These are phyloP conservation scores for Mortierella alpina DNA, from an alignment of 192 early-diverging fungal species.

Conservation along the genomic window DNA sequence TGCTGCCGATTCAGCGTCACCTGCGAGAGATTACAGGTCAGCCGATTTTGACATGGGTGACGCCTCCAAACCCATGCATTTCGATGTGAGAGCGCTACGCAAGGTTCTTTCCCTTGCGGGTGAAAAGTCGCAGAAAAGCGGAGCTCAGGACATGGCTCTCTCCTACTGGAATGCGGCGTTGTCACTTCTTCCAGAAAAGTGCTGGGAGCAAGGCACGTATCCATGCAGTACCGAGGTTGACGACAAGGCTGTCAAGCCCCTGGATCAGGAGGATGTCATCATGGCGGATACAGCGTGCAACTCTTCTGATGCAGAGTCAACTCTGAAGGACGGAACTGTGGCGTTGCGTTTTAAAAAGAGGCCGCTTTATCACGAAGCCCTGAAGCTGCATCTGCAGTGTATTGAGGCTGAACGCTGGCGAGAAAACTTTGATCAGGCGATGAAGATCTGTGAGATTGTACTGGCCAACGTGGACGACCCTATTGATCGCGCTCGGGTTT, in stretches of 20 bases:
- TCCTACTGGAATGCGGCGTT: conserved; percentile 40
- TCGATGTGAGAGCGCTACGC: conserved; percentile 18
- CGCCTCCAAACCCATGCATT: background rate
- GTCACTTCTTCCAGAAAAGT: conserved; percentile 32
- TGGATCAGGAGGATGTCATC: background rate
- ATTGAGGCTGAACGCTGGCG: conserved; percentile 51
- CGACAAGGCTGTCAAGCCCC: background rate
- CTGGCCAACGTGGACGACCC: conserved; percentile 34
- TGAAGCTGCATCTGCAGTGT: conserved; percentile 45
- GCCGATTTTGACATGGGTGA: background rate
- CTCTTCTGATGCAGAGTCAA: background rate
- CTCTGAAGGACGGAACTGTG: background rate
- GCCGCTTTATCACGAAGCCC: conserved; percentile 31
- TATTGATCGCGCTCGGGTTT: conserved; percentile 40
- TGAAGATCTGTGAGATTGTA: conserved; percentile 37
- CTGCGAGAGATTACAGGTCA: background rate
- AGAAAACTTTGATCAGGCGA: conserved; percentile 45
- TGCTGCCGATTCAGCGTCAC: too few relatives aligned
- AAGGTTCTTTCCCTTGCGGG: conserved; percentile 31
- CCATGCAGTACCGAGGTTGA: too few relatives aligned
- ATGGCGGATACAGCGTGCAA: background rate
- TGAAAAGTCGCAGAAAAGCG: conserved; percentile 52
- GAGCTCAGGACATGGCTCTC: conserved; percentile 46
- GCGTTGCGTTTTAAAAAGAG: background rate
- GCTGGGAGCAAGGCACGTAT: conserved; percentile 23